Conservation (phyloP, 352 stramenopile species). For the Phytophthora sp. region DNA sequence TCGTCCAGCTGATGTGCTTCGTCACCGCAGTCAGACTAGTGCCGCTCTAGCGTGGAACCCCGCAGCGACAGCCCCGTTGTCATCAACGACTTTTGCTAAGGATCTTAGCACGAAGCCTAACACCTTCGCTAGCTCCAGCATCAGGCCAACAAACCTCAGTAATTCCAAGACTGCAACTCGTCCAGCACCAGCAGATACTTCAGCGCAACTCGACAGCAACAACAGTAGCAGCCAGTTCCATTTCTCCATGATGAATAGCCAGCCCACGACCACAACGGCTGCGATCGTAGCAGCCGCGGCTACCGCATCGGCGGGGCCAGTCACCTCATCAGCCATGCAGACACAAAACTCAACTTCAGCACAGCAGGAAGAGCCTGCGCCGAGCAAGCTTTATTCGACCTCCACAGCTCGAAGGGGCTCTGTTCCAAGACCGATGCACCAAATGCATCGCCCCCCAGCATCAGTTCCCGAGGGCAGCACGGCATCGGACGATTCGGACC, state of each 20-base stretch:
- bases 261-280: conserved; percentile 18
- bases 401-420: conserved; percentile 22
- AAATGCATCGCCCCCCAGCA: conserved; percentile 23
- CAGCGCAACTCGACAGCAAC: conserved; percentile 13
- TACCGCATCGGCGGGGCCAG: conserved; percentile 6
- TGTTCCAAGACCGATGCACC: conserved; percentile 14
- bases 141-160: not conserved
- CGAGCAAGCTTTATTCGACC: conserved; percentile 27
- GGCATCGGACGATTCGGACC: conserved; percentile 16
- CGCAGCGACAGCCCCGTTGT: conserved; percentile 23
- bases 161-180: conserved; percentile 1
- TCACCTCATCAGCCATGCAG: not conserved
- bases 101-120: conserved; percentile 13
- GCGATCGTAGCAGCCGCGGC: conserved; percentile 32
- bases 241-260: conserved; percentile 30
- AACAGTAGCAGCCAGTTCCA: conserved; percentile 17
- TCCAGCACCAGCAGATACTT: not conserved
- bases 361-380: not conserved
- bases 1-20: conserved; percentile 34
- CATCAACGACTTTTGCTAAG: conserved; percentile 6
- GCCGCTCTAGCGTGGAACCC: conserved; percentile 24
- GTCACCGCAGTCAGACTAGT: conserved; percentile 36
- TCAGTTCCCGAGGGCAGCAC: conserved; percentile 24
- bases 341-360: too few species aligned
- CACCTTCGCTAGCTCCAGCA: conserved; percentile 22